phyloP scores from a whole-genome alignment of 306 rosid species.

The Calophaca sinica region DNA sequence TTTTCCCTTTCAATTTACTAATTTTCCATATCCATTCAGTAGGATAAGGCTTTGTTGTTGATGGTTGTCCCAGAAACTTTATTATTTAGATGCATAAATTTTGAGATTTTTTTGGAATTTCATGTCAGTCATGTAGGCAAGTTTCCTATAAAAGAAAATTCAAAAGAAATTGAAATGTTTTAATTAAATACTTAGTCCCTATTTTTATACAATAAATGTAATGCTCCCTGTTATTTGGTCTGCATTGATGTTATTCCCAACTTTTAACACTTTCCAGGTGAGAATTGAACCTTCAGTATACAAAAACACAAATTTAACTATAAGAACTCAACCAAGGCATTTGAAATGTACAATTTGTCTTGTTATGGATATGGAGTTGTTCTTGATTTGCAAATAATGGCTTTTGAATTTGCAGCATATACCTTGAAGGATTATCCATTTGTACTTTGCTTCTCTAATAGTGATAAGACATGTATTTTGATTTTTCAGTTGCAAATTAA shows the following conservation, averaged over 20 bases:
- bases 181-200: background rate
- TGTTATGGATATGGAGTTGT: slow-evolving; percentile 10
- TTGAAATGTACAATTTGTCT: background rate
- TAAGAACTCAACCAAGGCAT: background rate
- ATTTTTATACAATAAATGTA: background rate
- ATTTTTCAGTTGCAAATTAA: background rate
- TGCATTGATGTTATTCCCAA: background rate
- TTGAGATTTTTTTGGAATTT: background rate
- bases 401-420: background rate
- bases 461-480: background rate
- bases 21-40: background rate
- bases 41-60: slow-evolving; percentile 8
- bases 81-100: background rate
- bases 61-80: background rate
- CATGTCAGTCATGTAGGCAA: background rate
- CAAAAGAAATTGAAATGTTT: background rate
- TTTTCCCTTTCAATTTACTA: too few relatives aligned
- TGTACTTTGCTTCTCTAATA: background rate
- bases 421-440: slow-evolving; percentile 18
- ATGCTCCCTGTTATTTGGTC: background rate
- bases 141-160: background rate
- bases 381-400: background rate
- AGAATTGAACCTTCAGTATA: background rate
- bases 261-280: background rate
- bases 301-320: background rate